phyloP scores from a whole-genome alignment of 208 protist species.

The Acanthamoeba triangularis region DNA sequence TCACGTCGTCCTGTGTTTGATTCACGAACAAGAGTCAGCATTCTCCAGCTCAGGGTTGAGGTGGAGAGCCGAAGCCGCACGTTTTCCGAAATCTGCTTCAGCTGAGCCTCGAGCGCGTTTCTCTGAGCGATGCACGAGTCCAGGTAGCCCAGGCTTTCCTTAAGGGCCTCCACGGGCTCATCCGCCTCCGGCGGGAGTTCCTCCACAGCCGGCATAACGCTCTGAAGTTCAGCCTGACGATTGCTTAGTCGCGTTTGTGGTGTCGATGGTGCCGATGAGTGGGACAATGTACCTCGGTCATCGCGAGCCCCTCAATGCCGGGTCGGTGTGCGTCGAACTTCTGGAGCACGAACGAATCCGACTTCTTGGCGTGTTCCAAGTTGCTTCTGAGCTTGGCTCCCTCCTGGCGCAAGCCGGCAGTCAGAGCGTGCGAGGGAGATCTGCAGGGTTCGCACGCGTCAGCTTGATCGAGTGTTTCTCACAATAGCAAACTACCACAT shows the following conservation, averaged over 20 bases:
- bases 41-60: background rate
- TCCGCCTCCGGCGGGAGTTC: background rate
- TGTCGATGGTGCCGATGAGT: background rate
- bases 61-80: background rate
- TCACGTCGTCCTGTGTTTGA: slow-evolving; percentile 7
- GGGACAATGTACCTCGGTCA: background rate
- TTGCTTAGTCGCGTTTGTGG: background rate
- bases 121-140: slow-evolving; percentile 40
- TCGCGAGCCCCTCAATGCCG: background rate
- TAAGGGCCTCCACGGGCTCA: slow-evolving; percentile 19
- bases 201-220: background rate
- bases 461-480: too few species aligned
- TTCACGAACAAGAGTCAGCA: background rate
- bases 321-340: slow-evolving; percentile 20
- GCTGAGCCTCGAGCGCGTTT: slow-evolving; percentile 10
- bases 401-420: slow-evolving; percentile 1
- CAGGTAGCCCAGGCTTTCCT: slow-evolving; percentile 27
- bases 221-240: background rate
- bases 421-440: slow-evolving; percentile 33
- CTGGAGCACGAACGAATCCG: background rate
- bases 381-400: slow-evolving; percentile 37
- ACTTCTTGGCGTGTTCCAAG: slow-evolving; percentile 43
- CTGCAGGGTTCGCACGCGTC: background rate
- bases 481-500: too few species aligned
- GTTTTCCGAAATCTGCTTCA: background rate